Evolutionary conservation across 2,329 filamentous ascomycete species (phyloP), one percentile per base, ranked within the genome.

Genomic region (Monilinia laxa): DNA sequence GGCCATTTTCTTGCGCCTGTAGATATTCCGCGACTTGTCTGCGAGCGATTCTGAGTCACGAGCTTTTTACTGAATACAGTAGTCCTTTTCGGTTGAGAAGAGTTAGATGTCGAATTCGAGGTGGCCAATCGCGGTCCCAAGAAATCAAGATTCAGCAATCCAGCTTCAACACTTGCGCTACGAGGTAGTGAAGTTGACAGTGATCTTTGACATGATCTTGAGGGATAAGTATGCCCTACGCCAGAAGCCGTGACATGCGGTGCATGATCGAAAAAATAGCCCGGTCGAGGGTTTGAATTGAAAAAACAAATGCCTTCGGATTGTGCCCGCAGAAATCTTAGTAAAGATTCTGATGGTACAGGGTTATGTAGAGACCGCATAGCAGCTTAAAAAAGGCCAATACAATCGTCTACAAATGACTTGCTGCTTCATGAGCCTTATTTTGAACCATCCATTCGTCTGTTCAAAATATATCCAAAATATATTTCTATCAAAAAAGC

Each of bases 241-340:
- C 52, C 51, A 45, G 69, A 51, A n/a, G 69, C 49, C 25, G 60
- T 60, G 57, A 63, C 59, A 35, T 64, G 60, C n/a, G 66, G 66
- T 68, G 69, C 67, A 71, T 71, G 68, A 62, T 72, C 72, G 69
- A 72, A 74, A 64, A 52, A 71, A 69, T 71, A 71, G 68, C 69
- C 70, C 68, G 67, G 72, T 71, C 62, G 73, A 65, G 72, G 74
- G 73, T 79, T 81, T 64, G 79, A 75, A 65, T 75, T 80, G 76
- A 84, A 82, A 73, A 85, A 84, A 69, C 79, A 81, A 56, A 84
- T 75, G 65, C 81, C 81, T 72, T 90, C 84, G 70, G 90, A 87
- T 77, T 93, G 91, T 64, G 82, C 85, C 71, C 87, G 87, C 70
- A 95, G 82, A 77, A 91, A 94, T 71, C 87, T 87, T 70, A 95